phyloP scores from a whole-genome alignment of 805 yeast species.

The Clavispora phyllophila region DNA sequence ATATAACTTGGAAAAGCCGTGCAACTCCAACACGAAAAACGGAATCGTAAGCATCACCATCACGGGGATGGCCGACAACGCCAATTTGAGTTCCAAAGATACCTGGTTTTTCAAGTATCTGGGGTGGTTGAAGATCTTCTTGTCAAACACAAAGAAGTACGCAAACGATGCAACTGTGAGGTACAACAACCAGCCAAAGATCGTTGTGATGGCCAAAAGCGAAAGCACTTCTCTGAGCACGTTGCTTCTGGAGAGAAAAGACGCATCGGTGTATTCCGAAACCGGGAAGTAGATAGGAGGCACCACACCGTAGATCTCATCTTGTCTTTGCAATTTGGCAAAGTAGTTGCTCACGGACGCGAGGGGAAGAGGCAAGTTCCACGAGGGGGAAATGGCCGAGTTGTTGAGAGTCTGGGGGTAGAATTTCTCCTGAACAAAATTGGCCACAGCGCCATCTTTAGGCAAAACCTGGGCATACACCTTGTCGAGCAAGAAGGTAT shows the following conservation, averaged over 20 bases:
- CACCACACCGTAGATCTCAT: slow-evolving; percentile 54
- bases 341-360: slow-evolving; percentile 10
- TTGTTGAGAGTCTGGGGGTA: slow-evolving; percentile 5
- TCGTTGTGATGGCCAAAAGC: slow-evolving; percentile 60
- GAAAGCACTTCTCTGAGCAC: slow-evolving; percentile 65
- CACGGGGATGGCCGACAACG: slow-evolving; percentile 74
- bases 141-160: slow-evolving; percentile 76
- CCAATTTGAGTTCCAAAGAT: slow-evolving; percentile 74
- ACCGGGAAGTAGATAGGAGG: slow-evolving; percentile 61
- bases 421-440: slow-evolving; percentile 11
- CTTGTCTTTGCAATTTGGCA: slow-evolving; percentile 22
- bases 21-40: slow-evolving; percentile 80
- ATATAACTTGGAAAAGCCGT: slow-evolving; percentile 79
- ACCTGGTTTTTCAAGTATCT: slow-evolving; percentile 92
- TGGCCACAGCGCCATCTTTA: slow-evolving; percentile 39
- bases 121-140: slow-evolving; percentile 90
- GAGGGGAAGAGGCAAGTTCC: slow-evolving; percentile 11
- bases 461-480: slow-evolving; percentile 70
- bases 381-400: slow-evolving; percentile 3
- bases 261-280: slow-evolving; percentile 53
- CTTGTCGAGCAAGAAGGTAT: slow-evolving; percentile 68
- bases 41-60: slow-evolving; percentile 89
- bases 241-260: slow-evolving; percentile 69
- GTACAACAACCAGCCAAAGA: slow-evolving; percentile 87
- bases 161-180: slow-evolving; percentile 70